These are phyloP conservation scores for Musa acuminata DNA, from an alignment of 176 grass and related monocot species.

Conservation along the genomic window DNA sequence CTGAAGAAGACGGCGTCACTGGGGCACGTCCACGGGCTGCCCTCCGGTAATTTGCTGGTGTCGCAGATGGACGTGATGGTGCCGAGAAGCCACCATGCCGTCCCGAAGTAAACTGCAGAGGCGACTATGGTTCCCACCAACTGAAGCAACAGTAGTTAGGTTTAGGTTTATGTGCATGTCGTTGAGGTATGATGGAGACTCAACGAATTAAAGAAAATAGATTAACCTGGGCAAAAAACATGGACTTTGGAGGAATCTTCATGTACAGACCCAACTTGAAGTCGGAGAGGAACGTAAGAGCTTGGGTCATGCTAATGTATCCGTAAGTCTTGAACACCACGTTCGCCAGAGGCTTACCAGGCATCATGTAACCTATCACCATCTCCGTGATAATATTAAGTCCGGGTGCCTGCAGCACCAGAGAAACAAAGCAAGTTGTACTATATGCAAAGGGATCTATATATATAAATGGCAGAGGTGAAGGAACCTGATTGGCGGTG, in stretches of 20 bases:
- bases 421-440: background rate
- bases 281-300: too few relatives aligned
- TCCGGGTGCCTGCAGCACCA: slow-evolving; percentile 44
- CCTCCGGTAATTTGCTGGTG: slow-evolving; percentile 21
- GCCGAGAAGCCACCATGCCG: slow-evolving; percentile 72
- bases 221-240: too few relatives aligned
- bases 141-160: slow-evolving; percentile 7
- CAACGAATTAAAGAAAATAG: too few relatives aligned
- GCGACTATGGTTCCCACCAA: slow-evolving; percentile 47
- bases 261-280: too few relatives aligned
- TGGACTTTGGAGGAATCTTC: too few relatives aligned
- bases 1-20: slow-evolving; percentile 70
- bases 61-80: slow-evolving; percentile 45
- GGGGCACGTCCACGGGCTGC: slow-evolving; percentile 82
- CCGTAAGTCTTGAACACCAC: too few relatives aligned
- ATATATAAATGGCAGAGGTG: too few relatives aligned
- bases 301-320: too few relatives aligned
- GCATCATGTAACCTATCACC: slow-evolving; percentile 48
- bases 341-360: too few relatives aligned
- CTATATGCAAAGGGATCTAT: too few relatives aligned
- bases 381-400: slow-evolving; percentile 77
- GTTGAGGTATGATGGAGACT: too few relatives aligned
- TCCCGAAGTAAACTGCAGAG: slow-evolving; percentile 50
- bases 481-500: slow-evolving; percentile 45
- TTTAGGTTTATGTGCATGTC: too few relatives aligned